A percentile compares a stretch with the other conserved stretches of the same genome.
These are phyloP conservation scores for Colletotrichum tamarilloi DNA, from an alignment of 2,329 filamentous ascomycete species.

Conservation along the genomic window DNA sequence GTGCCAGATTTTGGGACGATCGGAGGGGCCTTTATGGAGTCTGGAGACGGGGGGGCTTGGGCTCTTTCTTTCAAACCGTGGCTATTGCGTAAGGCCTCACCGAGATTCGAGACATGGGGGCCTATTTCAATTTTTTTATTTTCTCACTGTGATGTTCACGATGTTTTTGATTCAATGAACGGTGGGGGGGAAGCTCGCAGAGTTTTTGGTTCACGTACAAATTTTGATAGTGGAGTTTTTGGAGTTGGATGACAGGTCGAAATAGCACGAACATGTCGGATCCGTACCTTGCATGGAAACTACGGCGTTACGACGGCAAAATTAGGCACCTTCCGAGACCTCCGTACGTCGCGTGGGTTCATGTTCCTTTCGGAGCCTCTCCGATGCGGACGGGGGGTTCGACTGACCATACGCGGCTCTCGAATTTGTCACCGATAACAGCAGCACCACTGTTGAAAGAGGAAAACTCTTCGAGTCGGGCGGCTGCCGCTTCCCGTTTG, in stretches of 20 bases:
- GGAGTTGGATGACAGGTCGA: constrained; percentile 7
- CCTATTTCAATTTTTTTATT: neutral
- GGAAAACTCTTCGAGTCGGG: neutral
- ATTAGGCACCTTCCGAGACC: constrained; percentile 23
- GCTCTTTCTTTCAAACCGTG: neutral
- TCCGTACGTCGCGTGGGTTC: neutral
- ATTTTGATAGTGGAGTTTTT: neutral
- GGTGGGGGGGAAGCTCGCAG: neutral
- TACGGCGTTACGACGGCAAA: constrained; percentile 24
- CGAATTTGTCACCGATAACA: neutral
- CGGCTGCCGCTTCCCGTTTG: too few relatives aligned
- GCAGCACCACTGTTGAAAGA: neutral
- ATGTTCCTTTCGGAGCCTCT: neutral
- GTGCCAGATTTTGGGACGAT: constrained; percentile 56
- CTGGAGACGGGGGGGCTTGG: constrained; percentile 29
- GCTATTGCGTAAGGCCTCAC: constrained; percentile 13
- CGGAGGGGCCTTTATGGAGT: constrained; percentile 48
- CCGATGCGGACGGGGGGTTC: neutral
- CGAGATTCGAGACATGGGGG: neutral
- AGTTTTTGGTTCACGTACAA: neutral
- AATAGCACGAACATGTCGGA: neutral
- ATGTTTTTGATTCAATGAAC: constrained; percentile 3
- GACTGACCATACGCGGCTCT: neutral
- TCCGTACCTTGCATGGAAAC: constrained; percentile 3
- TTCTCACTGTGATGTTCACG: neutral